A percentile compares a stretch with the other conserved stretches of the same genome.
These are phyloP conservation scores for Dioszegia crocea DNA, from an alignment of 768 basidiomycete genomes.

Conservation along the genomic window DNA sequence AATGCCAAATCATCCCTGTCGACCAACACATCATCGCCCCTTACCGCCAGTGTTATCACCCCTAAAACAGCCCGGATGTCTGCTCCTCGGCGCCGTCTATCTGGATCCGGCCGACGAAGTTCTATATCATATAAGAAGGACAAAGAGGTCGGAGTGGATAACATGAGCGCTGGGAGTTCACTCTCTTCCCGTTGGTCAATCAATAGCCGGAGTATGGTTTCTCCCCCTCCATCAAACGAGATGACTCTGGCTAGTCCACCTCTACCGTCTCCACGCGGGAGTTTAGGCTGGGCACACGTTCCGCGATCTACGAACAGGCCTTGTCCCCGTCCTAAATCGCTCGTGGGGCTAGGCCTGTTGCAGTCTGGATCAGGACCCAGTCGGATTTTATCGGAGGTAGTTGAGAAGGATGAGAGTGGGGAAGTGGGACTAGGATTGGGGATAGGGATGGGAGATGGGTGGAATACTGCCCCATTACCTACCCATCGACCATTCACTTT, in stretches of 20 bases:
- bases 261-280: conserved; percentile 5
- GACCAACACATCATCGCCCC: conserved; percentile 12
- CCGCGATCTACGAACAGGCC: conserved; percentile 18
- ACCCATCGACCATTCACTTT: conserved; percentile 6
- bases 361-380: conserved; percentile 7
- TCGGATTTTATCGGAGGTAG: conserved; percentile 31
- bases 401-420: conserved; percentile 28
- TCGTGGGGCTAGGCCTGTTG: conserved; percentile 25
- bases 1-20: neutral
- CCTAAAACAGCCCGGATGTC: conserved; percentile 18
- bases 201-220: conserved; percentile 1
- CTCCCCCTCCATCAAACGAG: conserved; percentile 14
- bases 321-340: conserved; percentile 32
- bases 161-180: neutral
- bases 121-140: conserved; percentile 42
- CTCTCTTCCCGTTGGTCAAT: conserved; percentile 14
- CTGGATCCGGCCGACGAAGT: conserved; percentile 22
- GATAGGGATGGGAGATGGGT: conserved; percentile 3
- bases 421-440: neutral
- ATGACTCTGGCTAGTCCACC: conserved; percentile 11
- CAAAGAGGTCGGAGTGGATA: conserved; percentile 2
- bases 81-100: conserved; percentile 9
- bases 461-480: neutral
- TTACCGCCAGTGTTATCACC: conserved; percentile 14
- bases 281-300: conserved; percentile 14